Percentiles rank a stretch among this genome's conserved stretches.
Evolutionary conservation across 805 yeast genomes (phyloP).

Genomic region (Hyphopichia homilentoma): DNA sequence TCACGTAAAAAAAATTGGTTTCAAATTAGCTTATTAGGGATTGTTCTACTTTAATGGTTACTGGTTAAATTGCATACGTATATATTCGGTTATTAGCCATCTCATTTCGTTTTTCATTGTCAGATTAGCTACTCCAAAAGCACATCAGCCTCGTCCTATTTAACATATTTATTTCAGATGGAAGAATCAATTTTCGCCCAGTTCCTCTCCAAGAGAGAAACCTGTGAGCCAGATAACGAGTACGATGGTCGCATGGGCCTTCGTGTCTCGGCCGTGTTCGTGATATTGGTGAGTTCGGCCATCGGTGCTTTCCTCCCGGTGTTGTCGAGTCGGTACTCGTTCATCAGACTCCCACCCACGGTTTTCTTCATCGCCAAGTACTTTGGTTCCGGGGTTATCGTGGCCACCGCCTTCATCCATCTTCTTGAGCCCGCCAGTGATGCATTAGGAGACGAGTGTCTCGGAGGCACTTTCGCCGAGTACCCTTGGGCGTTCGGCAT

Average conservation of each 20-base stretch:
- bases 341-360: constrained; percentile 56
- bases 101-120: no score
- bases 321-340: constrained; percentile 55
- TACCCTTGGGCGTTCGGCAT: constrained; percentile 58
- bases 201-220: constrained; percentile 34
- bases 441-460: constrained; percentile 51
- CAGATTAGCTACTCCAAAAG: no score
- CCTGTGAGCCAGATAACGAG: constrained; percentile 41
- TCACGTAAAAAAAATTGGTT: no score
- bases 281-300: constrained; percentile 50
- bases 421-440: constrained; percentile 67
- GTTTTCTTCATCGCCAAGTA: constrained; percentile 66
- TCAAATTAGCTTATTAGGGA: no score
- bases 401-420: constrained; percentile 80
- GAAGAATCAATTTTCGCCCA: no score
- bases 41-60: no score
- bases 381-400: constrained; percentile 82
- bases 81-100: no score
- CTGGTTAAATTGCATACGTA: no score
- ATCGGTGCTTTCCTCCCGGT: constrained; percentile 62
- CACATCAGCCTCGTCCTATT: no score
- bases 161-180: no score
- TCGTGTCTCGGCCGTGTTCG: constrained; percentile 63
- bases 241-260: constrained; percentile 44
- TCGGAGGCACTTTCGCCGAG: constrained; percentile 53